Percentiles rank a stretch among this genome's conserved stretches.
Conservation (phyloP, 495 filamentous ascomycete genomes). For the Hypoxylon lenormandii region DNA sequence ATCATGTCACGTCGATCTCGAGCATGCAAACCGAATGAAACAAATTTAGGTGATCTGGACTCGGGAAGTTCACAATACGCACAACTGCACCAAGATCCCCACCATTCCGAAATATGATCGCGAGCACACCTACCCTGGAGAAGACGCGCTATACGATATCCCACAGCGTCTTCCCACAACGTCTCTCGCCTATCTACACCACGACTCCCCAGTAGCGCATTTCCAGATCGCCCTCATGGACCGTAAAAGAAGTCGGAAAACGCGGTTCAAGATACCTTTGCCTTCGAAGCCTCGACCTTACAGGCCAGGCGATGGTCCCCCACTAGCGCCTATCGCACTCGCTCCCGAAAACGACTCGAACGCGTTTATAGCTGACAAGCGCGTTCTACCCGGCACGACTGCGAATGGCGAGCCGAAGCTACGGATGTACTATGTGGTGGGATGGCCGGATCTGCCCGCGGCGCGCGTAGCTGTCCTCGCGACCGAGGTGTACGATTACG, state of each 20-base stretch:
- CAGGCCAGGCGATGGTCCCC: constrained; percentile 56
- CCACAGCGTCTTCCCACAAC: not conserved
- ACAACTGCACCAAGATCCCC: not conserved
- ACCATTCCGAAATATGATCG: not conserved
- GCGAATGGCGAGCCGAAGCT: constrained; percentile 49
- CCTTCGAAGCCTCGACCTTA: constrained; percentile 50
- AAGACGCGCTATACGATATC: constrained; percentile 1
- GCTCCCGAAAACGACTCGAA: constrained; percentile 55
- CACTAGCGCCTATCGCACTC: constrained; percentile 53
- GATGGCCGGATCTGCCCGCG: constrained; percentile 58
- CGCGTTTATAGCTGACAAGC: constrained; percentile 62
- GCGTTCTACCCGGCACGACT: constrained; percentile 51
- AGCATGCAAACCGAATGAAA: no score
- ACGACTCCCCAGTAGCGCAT: constrained; percentile 19
- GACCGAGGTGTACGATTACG: constrained; percentile 58
- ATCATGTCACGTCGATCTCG: no score
- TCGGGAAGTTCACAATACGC: no score
- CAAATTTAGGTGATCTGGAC: no score
- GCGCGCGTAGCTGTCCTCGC: constrained; percentile 55
- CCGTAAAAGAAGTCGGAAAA: not conserved
- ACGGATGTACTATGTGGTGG: constrained; percentile 57
- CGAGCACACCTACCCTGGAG: constrained; percentile 29
- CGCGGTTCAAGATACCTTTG: constrained; percentile 54
- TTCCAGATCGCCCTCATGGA: constrained; percentile 30
- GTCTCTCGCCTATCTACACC: not conserved